phyloP scores from a whole-genome alignment of 345 rosid species.

The Citrus unshiu region DNA sequence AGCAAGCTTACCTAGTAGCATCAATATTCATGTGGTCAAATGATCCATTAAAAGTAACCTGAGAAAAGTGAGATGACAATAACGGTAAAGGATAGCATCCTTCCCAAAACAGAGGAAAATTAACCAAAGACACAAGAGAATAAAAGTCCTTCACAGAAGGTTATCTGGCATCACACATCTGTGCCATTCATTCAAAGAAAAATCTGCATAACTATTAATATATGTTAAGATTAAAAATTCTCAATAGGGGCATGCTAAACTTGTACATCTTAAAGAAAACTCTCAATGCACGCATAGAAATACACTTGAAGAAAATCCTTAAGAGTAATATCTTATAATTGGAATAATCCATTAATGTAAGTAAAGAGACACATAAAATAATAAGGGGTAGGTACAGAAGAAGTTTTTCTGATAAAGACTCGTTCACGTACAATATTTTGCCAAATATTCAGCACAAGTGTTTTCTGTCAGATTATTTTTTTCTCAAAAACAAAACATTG shows the following conservation, averaged over 20 bases:
- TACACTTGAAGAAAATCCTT: neutral
- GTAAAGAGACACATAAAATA: neutral
- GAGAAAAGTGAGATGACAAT: slow-evolving; percentile 10
- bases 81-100: slow-evolving; percentile 12
- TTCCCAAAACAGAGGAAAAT: slow-evolving; percentile 5
- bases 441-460: neutral
- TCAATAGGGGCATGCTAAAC: neutral
- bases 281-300: neutral
- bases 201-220: neutral
- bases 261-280: neutral
- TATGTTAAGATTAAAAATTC: neutral
- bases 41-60: slow-evolving; percentile 97
- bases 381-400: neutral
- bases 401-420: neutral
- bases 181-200: neutral
- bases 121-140: neutral
- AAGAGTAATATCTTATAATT: neutral
- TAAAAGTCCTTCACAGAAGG: neutral
- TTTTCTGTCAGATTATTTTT: neutral
- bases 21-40: slow-evolving; percentile 96
- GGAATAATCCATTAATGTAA: neutral
- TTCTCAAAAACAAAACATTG: neutral
- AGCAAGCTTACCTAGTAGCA: slow-evolving; percentile 70
- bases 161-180: neutral
- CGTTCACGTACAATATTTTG: neutral